Evolutionary conservation across 352 stramenopile genomes (phyloP).

Genomic region (Phytophthora lateralis): DNA sequence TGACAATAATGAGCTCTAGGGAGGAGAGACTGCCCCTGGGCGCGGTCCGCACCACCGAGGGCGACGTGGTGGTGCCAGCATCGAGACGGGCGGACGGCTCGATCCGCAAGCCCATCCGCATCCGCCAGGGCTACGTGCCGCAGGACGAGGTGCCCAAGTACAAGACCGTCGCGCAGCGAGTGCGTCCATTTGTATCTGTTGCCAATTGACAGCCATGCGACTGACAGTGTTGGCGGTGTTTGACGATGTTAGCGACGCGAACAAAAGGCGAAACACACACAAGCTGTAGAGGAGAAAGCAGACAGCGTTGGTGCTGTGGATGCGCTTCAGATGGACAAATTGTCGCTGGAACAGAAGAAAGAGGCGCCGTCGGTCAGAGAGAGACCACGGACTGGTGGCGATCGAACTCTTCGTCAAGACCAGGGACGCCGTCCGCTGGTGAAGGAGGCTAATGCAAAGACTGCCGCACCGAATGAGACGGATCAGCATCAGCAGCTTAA

Average conservation of each 20-base stretch:
- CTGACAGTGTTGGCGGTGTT: background rate
- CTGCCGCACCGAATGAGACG: background rate
- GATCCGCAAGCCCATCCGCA: constrained; percentile 77
- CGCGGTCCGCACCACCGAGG: constrained; percentile 63
- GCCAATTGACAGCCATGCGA: background rate
- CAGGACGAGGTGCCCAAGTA: constrained; percentile 86
- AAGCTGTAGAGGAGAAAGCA: constrained; percentile 16
- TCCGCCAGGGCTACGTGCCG: constrained; percentile 80
- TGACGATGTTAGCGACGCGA: constrained; percentile 23
- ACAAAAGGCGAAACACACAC: constrained; percentile 21
- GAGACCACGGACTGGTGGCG: background rate
- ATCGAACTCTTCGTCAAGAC: constrained; percentile 4
- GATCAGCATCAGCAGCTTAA: constrained; percentile 36
- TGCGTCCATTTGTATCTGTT: constrained; percentile 21
- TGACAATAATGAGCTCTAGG: constrained; percentile 6
- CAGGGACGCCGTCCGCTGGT: background rate
- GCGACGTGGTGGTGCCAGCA: constrained; percentile 68
- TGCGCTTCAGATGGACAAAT: constrained; percentile 35
- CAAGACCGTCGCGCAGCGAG: constrained; percentile 71
- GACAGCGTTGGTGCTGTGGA: constrained; percentile 7
- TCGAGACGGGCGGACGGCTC: constrained; percentile 73
- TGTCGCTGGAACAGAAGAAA: constrained; percentile 41
- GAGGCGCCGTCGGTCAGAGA: constrained; percentile 4
- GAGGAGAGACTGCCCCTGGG: constrained; percentile 52
- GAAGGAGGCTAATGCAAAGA: background rate